Base-by-base conservation (phyloP, 495 filamentous ascomycete species). In the Lophiotrema nucula region DNA sequence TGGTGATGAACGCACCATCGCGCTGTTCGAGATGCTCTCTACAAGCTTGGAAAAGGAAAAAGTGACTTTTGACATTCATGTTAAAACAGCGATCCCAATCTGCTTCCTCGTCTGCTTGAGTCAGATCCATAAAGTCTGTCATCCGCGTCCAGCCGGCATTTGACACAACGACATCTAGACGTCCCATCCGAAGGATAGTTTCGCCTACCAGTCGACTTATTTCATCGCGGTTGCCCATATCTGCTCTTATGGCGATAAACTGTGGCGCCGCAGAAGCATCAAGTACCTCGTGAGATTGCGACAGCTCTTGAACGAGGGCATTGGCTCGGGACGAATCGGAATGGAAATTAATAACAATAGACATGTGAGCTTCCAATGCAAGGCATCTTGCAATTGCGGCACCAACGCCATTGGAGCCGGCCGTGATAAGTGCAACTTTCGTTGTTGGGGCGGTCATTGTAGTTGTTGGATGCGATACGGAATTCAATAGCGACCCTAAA, bases 31-130 rank as follows among this genome's bases (percentile, higher is more conserved):
- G 70, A 43, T 74, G 48, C 28, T 65, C 66, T 58, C 67, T 73
- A 6, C 73, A 67, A 1, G 73, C 73, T 16, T 77, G 72, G 65
- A 79, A 74, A 15, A 79, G 61, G 65, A 68, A 79, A 28, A 79
- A 64, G 41, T 78, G 76, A n/a, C 69, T 72, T 63, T 79, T 79
- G n/a, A 79, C 76, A 56, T 79, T 79, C 65, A 79, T 71, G 53
- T 74, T 77, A 55, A 74, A 79, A 53, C 73, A 72, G 6, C 45
- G 51, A 47, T 79, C 76, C 77, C 76, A 79, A 54, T 79, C 76
- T 6, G 71, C 72, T 61, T 79, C 77, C 25, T 70, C 56, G 16
- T 72, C 57, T 58, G 77, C 77, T 2, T 79, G 73, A 37, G 78
- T 71, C 42, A 79, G 66, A 58, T 73, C 66, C n/a, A 23, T 62